Conservation (phyloP, 495 filamentous ascomycete genomes). For the Neurospora sp. region DNA sequence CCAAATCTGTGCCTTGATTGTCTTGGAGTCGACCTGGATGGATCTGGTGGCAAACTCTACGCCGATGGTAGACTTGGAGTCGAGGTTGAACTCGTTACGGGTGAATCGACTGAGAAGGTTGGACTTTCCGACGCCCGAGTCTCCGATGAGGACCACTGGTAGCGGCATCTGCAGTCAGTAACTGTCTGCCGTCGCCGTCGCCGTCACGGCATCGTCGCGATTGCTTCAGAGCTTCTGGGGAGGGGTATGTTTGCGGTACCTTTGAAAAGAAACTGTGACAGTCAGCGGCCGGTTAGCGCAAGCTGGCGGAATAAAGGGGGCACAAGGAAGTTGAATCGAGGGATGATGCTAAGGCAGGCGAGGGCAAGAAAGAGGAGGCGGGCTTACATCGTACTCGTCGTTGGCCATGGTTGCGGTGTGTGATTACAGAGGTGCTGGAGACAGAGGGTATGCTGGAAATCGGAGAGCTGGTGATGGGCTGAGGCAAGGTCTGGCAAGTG, state of each 20-base stretch:
- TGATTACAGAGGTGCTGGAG: conserved; percentile 4
- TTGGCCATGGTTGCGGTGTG: conserved; percentile 70
- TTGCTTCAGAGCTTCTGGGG: not conserved
- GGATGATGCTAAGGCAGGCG: not conserved
- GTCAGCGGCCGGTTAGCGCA: conserved; percentile 24
- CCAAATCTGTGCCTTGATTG: conserved; percentile 99
- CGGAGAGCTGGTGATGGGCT: conserved; percentile 9
- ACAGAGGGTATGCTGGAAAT: not conserved
- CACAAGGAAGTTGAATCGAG: not conserved
- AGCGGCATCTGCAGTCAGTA: conserved; percentile 20
- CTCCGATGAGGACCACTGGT: conserved; percentile 94
- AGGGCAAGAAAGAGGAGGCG: not conserved
- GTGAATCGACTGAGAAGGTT: conserved; percentile 99
- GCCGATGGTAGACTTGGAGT: conserved; percentile 99
- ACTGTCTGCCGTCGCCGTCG: conserved; percentile 1
- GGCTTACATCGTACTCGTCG: conserved; percentile 98
- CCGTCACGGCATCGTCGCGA: not conserved
- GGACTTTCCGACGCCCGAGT: conserved; percentile 98
- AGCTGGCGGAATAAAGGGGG: not conserved
- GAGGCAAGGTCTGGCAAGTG: conserved; percentile 5
- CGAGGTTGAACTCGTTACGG: conserved; percentile 98
- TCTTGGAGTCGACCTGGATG: conserved; percentile 98
- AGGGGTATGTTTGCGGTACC: conserved; percentile 39
- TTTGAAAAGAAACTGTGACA: conserved; percentile 94
- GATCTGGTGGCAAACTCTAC: conserved; percentile 98